Evolutionary conservation across 192 early-diverging fungal genomes (phyloP).

Genomic region (Chytriomyces sp.): DNA sequence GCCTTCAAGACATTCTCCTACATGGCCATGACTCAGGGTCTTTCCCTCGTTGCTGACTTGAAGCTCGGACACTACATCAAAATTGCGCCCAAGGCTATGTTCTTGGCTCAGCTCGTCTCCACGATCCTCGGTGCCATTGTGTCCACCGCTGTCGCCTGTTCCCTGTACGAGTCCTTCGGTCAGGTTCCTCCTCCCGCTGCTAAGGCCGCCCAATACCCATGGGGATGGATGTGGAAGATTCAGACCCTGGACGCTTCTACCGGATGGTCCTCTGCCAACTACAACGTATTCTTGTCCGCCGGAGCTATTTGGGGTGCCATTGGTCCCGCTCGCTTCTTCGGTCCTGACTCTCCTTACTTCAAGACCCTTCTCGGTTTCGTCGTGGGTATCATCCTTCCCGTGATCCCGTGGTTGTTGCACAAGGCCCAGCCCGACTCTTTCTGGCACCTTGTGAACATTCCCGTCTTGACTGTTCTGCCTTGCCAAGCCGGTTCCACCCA

Average conservation of each 20-base stretch:
- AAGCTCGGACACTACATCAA: no score
- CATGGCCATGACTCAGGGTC: no score
- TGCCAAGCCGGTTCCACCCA: neutral
- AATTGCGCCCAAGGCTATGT: conserved; percentile 54
- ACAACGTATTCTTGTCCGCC: no score
- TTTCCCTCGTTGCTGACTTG: no score
- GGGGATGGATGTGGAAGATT: no score
- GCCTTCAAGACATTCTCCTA: no score
- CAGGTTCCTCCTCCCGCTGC: no score
- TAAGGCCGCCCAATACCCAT: no score
- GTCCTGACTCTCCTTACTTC: conserved; percentile 32
- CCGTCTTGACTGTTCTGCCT: conserved; percentile 8
- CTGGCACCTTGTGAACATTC: conserved; percentile 34
- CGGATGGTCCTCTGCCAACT: conserved; percentile 59
- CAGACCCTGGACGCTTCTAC: conserved; percentile 67
- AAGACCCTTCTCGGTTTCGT: conserved; percentile 33
- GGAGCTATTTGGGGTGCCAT: no score
- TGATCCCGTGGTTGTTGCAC: no score
- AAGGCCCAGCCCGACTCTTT: no score
- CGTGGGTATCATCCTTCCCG: conserved; percentile 38
- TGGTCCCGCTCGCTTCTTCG: conserved; percentile 63
- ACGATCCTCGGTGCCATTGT: conserved; percentile 63
- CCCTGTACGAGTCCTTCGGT: conserved; percentile 63
- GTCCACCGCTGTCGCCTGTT: conserved; percentile 60
- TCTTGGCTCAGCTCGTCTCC: conserved; percentile 54